Evolutionary conservation across 1,284 basidiomycete genomes (phyloP).

Genomic region (Fistulina hepatica): DNA sequence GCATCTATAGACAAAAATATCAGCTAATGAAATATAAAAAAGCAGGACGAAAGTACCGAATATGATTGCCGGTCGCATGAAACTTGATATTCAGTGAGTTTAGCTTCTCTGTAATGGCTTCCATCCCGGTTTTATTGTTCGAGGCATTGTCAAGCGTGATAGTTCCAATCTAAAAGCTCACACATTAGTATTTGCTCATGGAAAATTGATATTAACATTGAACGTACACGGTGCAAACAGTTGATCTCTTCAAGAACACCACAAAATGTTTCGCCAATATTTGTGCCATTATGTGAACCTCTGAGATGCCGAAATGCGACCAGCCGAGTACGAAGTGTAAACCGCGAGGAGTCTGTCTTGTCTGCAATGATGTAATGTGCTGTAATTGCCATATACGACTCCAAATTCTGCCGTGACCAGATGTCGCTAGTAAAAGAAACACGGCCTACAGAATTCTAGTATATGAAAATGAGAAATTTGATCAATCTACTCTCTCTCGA

Average conservation of each 20-base stretch:
- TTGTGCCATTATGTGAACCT: constrained; percentile 13
- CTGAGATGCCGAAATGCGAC: constrained; percentile 15
- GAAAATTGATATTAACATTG: not conserved
- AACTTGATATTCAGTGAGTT: constrained; percentile 15
- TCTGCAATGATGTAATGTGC: constrained; percentile 15
- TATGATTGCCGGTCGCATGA: constrained; percentile 17
- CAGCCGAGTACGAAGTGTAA: constrained; percentile 11
- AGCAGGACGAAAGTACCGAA: constrained; percentile 13
- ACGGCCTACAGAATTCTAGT: constrained; percentile 18
- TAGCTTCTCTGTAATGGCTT: constrained; percentile 9
- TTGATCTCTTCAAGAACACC: constrained; percentile 12
- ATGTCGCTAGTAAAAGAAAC: constrained; percentile 21
- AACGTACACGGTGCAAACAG: constrained; percentile 9
- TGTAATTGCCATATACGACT: constrained; percentile 20
- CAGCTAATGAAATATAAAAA: constrained; percentile 1
- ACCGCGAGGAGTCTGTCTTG: constrained; percentile 6
- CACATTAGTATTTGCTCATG: not conserved
- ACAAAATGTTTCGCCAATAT: constrained; percentile 13
- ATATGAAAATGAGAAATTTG: not conserved
- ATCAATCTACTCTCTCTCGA: not conserved
- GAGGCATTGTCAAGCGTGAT: constrained; percentile 15
- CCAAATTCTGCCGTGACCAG: constrained; percentile 18
- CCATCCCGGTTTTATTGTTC: constrained; percentile 20
- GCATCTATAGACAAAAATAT: constrained; percentile 19
- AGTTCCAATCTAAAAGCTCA: constrained; percentile 4